These are phyloP conservation scores for Serpula lacrymans DNA, from an alignment of 768 basidiomycete species.

Conservation along the genomic window DNA sequence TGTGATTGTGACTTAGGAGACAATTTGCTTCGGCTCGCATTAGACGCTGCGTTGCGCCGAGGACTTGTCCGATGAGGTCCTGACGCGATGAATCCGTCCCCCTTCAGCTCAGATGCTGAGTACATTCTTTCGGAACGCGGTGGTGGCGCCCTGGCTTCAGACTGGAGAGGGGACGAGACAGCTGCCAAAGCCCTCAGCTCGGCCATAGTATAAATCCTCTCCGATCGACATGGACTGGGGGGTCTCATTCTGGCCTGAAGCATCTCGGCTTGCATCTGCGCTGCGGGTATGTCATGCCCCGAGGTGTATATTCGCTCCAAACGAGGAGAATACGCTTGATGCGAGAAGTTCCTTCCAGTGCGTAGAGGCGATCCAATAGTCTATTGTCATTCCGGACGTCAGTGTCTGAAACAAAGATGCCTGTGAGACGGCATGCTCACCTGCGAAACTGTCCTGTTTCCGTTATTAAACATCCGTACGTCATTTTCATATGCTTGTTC, in stretches of 20 bases:
- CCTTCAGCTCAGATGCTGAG: not conserved
- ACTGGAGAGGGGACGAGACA: too few relatives aligned
- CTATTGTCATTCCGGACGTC: constrained; percentile 1
- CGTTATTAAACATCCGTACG: too few relatives aligned
- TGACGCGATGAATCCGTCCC: not conserved
- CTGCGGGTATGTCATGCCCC: constrained; percentile 10
- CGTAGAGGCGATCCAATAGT: constrained; percentile 16
- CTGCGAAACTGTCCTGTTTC: constrained; percentile 18
- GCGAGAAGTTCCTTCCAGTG: constrained; percentile 18
- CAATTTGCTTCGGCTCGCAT: constrained; percentile 5
- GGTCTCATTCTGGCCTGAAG: constrained; percentile 16
- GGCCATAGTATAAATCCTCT: constrained; percentile 31
- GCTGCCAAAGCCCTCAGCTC: constrained; percentile 28
- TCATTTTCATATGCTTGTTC: too few relatives aligned
- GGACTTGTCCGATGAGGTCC: constrained; percentile 14
- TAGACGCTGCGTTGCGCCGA: constrained; percentile 9
- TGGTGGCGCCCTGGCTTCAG: constrained; percentile 18
- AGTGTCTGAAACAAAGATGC: not conserved
- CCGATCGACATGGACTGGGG: constrained; percentile 28
- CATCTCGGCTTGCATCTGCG: constrained; percentile 14
- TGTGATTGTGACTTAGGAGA: constrained; percentile 6
- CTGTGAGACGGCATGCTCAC: constrained; percentile 8
- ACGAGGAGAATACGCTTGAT: constrained; percentile 16
- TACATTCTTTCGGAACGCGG: constrained; percentile 12
- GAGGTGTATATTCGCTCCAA: constrained; percentile 23